phyloP scores from a whole-genome alignment of 2,329 filamentous ascomycete genomes.

The Ceratocystis cubensis region DNA sequence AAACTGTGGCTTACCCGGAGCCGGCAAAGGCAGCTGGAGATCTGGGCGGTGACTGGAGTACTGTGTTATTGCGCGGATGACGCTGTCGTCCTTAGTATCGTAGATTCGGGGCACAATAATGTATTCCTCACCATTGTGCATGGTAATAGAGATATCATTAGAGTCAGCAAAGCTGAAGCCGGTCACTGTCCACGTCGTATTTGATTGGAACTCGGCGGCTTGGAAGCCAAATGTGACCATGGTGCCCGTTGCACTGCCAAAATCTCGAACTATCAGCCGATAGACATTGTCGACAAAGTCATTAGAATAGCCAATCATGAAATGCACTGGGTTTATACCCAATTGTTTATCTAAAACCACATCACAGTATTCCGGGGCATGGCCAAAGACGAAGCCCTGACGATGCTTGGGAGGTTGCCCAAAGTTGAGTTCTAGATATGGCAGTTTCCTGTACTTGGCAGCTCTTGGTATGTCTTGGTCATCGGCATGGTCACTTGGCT shows the following conservation, averaged over 20 bases:
- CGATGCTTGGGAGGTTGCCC: slow-evolving; percentile 6
- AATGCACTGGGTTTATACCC: slow-evolving; percentile 6
- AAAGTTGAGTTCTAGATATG: slow-evolving; percentile 11
- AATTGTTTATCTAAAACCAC: slow-evolving; percentile 7
- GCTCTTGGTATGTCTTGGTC: not conserved
- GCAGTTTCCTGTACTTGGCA: not conserved
- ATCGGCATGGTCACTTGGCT: not conserved
- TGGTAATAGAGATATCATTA: slow-evolving; percentile 6
- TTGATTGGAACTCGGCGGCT: slow-evolving; percentile 3
- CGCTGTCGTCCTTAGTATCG: not conserved
- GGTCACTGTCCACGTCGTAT: slow-evolving; percentile 8
- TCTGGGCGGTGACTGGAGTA: not conserved
- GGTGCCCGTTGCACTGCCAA: slow-evolving; percentile 6
- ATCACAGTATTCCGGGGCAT: not conserved
- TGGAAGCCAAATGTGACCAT: slow-evolving; percentile 8
- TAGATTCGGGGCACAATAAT: slow-evolving; percentile 9
- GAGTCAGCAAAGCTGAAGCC: slow-evolving; percentile 10
- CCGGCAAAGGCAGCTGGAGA: not conserved
- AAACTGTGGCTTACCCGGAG: not conserved
- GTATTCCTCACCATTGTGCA: slow-evolving; percentile 7
- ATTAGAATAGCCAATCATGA: slow-evolving; percentile 10
- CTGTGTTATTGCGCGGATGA: not conserved
- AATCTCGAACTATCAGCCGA: slow-evolving; percentile 6
- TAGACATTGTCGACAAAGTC: slow-evolving; percentile 1
- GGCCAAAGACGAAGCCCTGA: slow-evolving; percentile 13